Conservation (phyloP, 192 early-diverging fungal genomes). For the Backusella morwellensis region DNA sequence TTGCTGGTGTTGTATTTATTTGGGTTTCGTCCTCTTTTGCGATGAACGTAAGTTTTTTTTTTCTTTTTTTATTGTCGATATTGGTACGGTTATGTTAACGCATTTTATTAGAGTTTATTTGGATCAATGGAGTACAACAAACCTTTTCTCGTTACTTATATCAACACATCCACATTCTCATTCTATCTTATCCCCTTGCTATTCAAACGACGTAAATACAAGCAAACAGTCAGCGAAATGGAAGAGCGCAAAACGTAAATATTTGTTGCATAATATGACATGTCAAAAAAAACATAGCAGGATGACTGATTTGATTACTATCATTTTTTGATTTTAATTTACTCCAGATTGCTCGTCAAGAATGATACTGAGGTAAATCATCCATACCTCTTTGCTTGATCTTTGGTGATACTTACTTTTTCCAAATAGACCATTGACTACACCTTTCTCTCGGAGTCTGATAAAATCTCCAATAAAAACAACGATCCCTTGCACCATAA, state of each 20-base stretch:
- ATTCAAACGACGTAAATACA: constrained; percentile 4
- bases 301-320: not conserved
- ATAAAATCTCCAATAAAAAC: not conserved
- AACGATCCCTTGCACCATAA: not conserved
- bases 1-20: constrained; percentile 72
- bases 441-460: not conserved
- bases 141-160: constrained; percentile 76
- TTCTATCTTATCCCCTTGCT: constrained; percentile 59
- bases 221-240: not conserved
- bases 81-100: not conserved
- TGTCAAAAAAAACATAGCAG: not conserved
- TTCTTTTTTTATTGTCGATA: no score
- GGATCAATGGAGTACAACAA: constrained; percentile 66
- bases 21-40: constrained; percentile 81
- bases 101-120: constrained; percentile 58
- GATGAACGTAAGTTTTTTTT: constrained; percentile 55
- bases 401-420: not conserved
- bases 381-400: not conserved
- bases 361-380: not conserved
- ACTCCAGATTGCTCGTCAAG: not conserved
- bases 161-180: constrained; percentile 75
- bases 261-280: not conserved
- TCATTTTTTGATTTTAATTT: not conserved
- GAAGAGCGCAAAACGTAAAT: not conserved
- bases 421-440: not conserved